A percentile compares a stretch with the other conserved stretches of the same genome.
Conservation (phyloP, 176 grass and related monocot species). For the Echinochloa phyllopogon region DNA sequence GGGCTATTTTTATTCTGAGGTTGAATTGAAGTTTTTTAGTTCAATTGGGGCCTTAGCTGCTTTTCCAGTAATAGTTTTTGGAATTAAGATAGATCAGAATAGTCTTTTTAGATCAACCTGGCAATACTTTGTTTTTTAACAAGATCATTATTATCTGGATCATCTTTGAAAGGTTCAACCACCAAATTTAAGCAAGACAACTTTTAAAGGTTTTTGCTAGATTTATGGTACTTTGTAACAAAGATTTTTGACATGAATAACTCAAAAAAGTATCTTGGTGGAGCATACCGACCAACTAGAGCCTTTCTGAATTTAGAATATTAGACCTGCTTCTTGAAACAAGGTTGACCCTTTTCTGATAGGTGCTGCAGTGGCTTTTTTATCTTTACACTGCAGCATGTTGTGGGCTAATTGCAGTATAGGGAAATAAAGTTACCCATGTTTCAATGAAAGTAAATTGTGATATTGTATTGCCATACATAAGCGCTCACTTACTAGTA, state of each 20-base stretch:
- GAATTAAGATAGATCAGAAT: not conserved
- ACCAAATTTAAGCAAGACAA: not conserved
- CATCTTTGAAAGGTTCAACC: not conserved
- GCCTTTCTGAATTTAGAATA: too few species aligned
- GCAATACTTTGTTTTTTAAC: not conserved
- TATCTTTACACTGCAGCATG: not conserved
- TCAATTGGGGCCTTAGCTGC: not conserved
- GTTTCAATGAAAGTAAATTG: conserved; percentile 19
- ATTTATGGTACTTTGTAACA: not conserved
- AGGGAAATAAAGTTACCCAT: not conserved
- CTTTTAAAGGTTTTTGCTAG: not conserved
- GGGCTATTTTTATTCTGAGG: not conserved
- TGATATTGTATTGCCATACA: not conserved
- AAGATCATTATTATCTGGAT: not conserved
- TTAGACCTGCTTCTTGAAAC: too few species aligned
- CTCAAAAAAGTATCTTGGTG: not conserved
- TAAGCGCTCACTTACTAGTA: conserved; percentile 10
- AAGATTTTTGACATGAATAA: not conserved
- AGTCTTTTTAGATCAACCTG: not conserved
- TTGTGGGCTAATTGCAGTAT: not conserved
- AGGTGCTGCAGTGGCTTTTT: not conserved
- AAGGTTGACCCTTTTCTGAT: too few species aligned
- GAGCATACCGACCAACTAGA: too few species aligned
- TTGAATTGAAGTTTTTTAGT: not conserved
- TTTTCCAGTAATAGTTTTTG: not conserved